Base-by-base conservation (phyloP, 768 basidiomycete genomes). In the Tricholoma sp. region DNA sequence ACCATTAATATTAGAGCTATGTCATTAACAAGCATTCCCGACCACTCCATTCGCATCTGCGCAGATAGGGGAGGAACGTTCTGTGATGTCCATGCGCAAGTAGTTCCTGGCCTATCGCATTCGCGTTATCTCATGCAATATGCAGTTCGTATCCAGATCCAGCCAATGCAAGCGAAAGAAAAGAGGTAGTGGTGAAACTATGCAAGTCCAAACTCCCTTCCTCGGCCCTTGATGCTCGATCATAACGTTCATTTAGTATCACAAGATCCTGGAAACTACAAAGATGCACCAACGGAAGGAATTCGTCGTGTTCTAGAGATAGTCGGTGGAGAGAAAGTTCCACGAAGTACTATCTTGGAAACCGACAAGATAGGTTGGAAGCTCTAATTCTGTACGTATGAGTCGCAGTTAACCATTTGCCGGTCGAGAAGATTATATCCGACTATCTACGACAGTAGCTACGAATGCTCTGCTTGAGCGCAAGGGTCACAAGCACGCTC, bases 391-490 rank as follows among this genome's bases (percentile, higher is more conserved):
- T 24, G 50, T 24, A 33, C 47, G 52, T 29, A 33, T 44, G 52
- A 47, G 31, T 59, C 34, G 48, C 6, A 60, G 50, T 49, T 49
- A n/a, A 32, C 15, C 31, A 32, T n/a, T 17, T 17, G n/a, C 29
- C 42, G n/a, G 3, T 29, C 45, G 42, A 28, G 10, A 57, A 93
- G 94, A 96, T 65, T 94, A 93, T 66, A 92, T 96, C 59, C 84
- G 94, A 15, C 75, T 96, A 7, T 94, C 91, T 0, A 97, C 95
- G 0, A 98, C 96, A 0, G 93, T 98, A 3, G 95, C 94, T 0
- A 98, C 96, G 15, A 98, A 98, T 64, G 95, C 96, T 0, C 80
- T 98, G 0, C 80, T 98, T 6, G 96, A 98, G 65, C 86, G 96
- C 48, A 95, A 96, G 70, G 96, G 96, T 1, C 89, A 93, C 64